phyloP scores from a whole-genome alignment of 805 yeast genomes.

The Metschnikowia matae region DNA sequence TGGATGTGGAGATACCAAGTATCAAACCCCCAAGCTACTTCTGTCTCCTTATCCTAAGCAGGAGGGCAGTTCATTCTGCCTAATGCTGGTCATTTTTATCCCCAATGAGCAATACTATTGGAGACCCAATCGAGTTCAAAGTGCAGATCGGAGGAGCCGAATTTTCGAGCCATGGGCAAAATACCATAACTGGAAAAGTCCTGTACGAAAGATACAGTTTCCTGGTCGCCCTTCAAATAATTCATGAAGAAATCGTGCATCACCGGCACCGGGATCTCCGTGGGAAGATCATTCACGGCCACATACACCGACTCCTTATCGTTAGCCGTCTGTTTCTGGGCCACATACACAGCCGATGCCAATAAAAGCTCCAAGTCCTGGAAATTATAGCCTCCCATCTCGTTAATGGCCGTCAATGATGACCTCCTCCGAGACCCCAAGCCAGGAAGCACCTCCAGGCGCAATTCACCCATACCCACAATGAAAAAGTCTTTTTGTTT shows the following conservation, averaged over 20 bases:
- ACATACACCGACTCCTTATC: conserved; percentile 19
- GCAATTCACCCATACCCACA: conserved; percentile 36
- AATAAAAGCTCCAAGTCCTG: conserved; percentile 37
- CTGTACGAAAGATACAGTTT: conserved; percentile 19
- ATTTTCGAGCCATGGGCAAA: conserved; percentile 35
- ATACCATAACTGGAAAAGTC: conserved; percentile 18
- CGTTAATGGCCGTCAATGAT: conserved; percentile 37
- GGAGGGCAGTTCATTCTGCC: too few species aligned
- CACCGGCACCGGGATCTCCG: conserved; percentile 30
- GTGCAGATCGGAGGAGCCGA: conserved; percentile 23
- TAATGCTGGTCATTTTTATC: neutral
- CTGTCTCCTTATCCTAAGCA: too few species aligned
- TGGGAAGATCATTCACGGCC: conserved; percentile 31
- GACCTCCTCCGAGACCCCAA: conserved; percentile 28
- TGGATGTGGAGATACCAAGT: too few species aligned
- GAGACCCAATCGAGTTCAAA: conserved; percentile 38
- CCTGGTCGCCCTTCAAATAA: conserved; percentile 22
- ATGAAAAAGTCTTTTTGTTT: conserved; percentile 19
- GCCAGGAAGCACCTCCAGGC: conserved; percentile 22
- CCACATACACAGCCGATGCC: conserved; percentile 26
- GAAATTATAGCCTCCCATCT: conserved; percentile 39
- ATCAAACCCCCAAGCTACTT: too few species aligned
- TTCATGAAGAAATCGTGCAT: conserved; percentile 35
- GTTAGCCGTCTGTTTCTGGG: conserved; percentile 17
- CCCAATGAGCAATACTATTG: conserved; percentile 24